These are phyloP conservation scores for Dispira parvispora DNA, from an alignment of 192 early-diverging fungal species.

Conservation along the genomic window DNA sequence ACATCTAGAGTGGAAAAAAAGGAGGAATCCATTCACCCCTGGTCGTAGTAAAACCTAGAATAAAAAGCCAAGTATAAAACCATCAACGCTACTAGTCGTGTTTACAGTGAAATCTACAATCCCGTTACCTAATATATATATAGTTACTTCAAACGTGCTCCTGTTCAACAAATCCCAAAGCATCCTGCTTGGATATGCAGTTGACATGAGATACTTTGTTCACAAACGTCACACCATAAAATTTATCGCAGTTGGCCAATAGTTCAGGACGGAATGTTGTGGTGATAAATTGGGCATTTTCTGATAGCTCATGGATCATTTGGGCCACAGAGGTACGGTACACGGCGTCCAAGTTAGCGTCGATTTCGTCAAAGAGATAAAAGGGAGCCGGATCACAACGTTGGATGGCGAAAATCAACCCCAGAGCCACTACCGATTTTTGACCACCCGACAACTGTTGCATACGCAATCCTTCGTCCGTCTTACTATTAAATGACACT, in stretches of 20 bases:
- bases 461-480: conserved; percentile 78
- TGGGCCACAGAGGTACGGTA: conserved; percentile 86
- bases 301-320: conserved; percentile 82
- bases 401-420: conserved; percentile 97
- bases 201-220: conserved; percentile 87
- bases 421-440: conserved; percentile 92
- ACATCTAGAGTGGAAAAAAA: no score
- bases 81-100: no score
- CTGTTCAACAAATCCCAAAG: conserved; percentile 48
- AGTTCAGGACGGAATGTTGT: conserved; percentile 97
- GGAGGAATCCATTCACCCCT: no score
- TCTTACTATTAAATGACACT: conserved; percentile 86
- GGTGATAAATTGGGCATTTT: conserved; percentile 86
- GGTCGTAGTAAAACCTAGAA: no score
- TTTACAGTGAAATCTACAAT: no score
- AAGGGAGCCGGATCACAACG: conserved; percentile 97
- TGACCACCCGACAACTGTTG: conserved; percentile 94
- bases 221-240: conserved; percentile 94
- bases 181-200: conserved; percentile 49
- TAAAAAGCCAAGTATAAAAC: no score
- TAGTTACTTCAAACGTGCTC: background rate
- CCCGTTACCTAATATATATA: background rate
- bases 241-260: conserved; percentile 80
- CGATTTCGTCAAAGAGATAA: conserved; percentile 99
- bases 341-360: conserved; percentile 90